Conservation (phyloP, 345 rosid genomes). For the Brassica incana region DNA sequence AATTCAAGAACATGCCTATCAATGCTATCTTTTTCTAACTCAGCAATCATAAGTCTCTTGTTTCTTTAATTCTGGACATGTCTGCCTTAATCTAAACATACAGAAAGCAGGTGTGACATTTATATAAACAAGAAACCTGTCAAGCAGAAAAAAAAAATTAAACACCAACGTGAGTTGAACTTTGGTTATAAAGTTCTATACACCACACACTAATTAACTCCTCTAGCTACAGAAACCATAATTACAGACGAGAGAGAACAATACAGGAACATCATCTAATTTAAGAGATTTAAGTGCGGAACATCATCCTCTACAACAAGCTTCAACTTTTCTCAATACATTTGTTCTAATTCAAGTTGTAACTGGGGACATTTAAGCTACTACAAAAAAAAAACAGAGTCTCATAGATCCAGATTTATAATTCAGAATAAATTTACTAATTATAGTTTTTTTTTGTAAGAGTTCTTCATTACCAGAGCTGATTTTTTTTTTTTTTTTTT, state of each 20-base stretch:
- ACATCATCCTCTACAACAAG: not conserved
- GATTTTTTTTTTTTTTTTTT: too few relatives aligned
- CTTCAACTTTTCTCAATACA: not conserved
- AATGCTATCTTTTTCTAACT: not conserved
- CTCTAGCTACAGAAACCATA: not conserved
- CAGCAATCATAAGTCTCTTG: not conserved
- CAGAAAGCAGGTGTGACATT: not conserved
- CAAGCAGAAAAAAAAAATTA: not conserved
- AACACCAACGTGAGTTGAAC: not conserved
- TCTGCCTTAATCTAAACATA: not conserved
- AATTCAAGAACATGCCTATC: slow-evolving; percentile 5
- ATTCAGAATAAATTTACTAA: not conserved
- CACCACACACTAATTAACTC: not conserved
- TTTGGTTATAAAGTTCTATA: not conserved
- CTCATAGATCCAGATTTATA: slow-evolving; percentile 11
- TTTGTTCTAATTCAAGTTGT: not conserved
- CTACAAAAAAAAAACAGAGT: not conserved
- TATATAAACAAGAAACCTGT: not conserved
- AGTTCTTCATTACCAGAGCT: not conserved
- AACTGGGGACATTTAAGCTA: not conserved
- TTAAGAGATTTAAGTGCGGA: not conserved
- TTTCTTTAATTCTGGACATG: not conserved
- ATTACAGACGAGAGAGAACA: not conserved
- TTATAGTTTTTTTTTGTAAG: not conserved
- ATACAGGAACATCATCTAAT: not conserved